Evolutionary conservation across 2,329 filamentous ascomycete species (phyloP).

Genomic region (Penicillium hesseltinei): DNA sequence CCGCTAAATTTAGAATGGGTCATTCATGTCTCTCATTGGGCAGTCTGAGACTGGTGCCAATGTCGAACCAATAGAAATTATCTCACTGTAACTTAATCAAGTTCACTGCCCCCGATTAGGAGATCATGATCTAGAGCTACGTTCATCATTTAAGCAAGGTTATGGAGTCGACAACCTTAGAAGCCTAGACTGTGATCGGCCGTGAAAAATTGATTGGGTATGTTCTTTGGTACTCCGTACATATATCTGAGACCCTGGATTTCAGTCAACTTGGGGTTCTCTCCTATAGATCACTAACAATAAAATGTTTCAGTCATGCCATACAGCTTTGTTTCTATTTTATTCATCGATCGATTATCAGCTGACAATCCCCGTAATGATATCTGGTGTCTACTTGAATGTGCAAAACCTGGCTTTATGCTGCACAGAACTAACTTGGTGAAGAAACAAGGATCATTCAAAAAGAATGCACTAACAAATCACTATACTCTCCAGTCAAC

Average conservation of each 20-base stretch:
- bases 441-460: background rate
- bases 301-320: background rate
- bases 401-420: background rate
- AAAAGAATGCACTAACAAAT: background rate
- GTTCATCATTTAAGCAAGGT: background rate
- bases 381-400: background rate
- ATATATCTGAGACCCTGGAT: background rate
- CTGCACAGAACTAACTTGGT: background rate
- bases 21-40: background rate
- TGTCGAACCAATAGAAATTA: background rate
- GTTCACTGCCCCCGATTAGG: background rate
- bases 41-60: no score
- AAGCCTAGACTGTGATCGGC: background rate
- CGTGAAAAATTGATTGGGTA: background rate
- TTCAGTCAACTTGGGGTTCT: background rate
- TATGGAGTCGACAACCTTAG: background rate
- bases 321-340: background rate
- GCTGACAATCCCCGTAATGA: no score
- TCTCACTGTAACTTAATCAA: background rate
- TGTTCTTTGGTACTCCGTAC: no score
- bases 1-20: constrained; percentile 2
- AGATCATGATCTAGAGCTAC: background rate
- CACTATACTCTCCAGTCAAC: background rate
- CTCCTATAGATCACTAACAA: background rate
- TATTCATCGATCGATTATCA: background rate